These are phyloP conservation scores for Hawksworthiomyces lignivorus DNA, from an alignment of 2,329 filamentous ascomycete species.

Conservation along the genomic window DNA sequence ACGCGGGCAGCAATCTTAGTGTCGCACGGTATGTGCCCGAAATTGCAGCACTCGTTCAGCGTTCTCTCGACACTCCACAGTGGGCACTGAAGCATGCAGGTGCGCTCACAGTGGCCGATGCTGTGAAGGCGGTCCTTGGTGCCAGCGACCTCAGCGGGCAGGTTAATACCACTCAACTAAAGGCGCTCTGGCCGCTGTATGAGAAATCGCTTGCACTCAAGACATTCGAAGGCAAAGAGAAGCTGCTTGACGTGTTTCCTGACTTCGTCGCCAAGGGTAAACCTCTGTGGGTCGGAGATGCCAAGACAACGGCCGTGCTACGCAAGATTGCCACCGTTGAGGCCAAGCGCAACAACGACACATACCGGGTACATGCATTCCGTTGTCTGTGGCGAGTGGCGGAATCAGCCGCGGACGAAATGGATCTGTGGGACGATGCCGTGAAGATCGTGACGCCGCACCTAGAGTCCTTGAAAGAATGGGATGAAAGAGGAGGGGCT, in stretches of 20 bases:
- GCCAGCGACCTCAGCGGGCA: conserved; percentile 49
- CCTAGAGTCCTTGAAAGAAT: conserved; percentile 50
- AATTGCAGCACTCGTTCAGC: conserved; percentile 61
- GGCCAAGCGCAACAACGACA: conserved; percentile 84
- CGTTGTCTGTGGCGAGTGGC: conserved; percentile 64
- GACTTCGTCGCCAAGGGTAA: conserved; percentile 63
- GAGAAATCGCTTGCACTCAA: conserved; percentile 79
- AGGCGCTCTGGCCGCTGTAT: conserved; percentile 70
- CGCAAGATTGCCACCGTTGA: conserved; percentile 79
- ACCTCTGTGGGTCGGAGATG: conserved; percentile 47
- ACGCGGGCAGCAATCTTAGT: conserved; percentile 75
- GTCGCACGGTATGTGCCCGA: conserved; percentile 79
- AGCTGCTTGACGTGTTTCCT: conserved; percentile 70
- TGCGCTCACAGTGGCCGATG: conserved; percentile 70
- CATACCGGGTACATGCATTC: conserved; percentile 72
- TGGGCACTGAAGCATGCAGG: conserved; percentile 90
- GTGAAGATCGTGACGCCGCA: conserved; percentile 54
- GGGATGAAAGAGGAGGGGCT: conserved; percentile 48
- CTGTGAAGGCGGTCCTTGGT: conserved; percentile 56
- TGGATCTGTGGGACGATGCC: conserved; percentile 63
- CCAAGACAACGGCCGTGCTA: conserved; percentile 52
- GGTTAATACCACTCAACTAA: conserved; percentile 52
- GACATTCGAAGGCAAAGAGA: conserved; percentile 89
- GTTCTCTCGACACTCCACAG: conserved; percentile 67
- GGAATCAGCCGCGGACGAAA: conserved; percentile 56